Percentiles rank a stretch among this genome's conserved stretches.
phyloP scores from a whole-genome alignment of 176 grass and related monocot genomes.

The Bromus sterilis region DNA sequence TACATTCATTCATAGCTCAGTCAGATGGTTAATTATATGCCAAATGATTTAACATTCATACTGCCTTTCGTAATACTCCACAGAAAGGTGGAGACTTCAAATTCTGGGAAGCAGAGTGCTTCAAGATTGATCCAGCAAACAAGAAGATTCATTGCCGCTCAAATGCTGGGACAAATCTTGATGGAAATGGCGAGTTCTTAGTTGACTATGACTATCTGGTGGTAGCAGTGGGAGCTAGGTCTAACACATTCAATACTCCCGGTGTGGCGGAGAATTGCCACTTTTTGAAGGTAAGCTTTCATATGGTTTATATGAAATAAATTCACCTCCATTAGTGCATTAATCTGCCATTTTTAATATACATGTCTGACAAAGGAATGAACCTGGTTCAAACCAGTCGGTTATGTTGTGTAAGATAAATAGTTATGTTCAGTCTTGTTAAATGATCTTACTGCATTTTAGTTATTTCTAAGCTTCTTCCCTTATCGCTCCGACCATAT shows the following conservation, averaged over 20 bases:
- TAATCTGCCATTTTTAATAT: neutral
- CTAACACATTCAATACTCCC: slow-evolving; percentile 91
- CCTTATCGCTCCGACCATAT: neutral
- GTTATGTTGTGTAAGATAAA: neutral
- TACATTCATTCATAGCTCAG: neutral
- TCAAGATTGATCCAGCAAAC: slow-evolving; percentile 73
- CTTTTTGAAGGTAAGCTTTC: slow-evolving; percentile 75
- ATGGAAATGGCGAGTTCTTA: slow-evolving; percentile 76
- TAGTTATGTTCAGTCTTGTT: neutral
- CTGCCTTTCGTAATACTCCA: neutral
- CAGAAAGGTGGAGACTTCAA: slow-evolving; percentile 90
- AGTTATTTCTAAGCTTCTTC: neutral
- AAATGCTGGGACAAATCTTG: slow-evolving; percentile 66
- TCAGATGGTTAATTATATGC: neutral
- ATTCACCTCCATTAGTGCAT: neutral
- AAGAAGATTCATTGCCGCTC: slow-evolving; percentile 77
- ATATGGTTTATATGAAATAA: slow-evolving; percentile 1
- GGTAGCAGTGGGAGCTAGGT: slow-evolving; percentile 66
- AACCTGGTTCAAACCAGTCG: neutral
- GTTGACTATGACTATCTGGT: slow-evolving; percentile 92
- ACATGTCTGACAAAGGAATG: neutral
- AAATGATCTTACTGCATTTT: neutral
- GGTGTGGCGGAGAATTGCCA: slow-evolving; percentile 84
- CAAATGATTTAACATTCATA: neutral
- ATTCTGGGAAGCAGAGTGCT: slow-evolving; percentile 94